These are phyloP conservation scores for Tolypocladium guangdongense DNA, from an alignment of 2,329 filamentous ascomycete genomes.

Conservation along the genomic window DNA sequence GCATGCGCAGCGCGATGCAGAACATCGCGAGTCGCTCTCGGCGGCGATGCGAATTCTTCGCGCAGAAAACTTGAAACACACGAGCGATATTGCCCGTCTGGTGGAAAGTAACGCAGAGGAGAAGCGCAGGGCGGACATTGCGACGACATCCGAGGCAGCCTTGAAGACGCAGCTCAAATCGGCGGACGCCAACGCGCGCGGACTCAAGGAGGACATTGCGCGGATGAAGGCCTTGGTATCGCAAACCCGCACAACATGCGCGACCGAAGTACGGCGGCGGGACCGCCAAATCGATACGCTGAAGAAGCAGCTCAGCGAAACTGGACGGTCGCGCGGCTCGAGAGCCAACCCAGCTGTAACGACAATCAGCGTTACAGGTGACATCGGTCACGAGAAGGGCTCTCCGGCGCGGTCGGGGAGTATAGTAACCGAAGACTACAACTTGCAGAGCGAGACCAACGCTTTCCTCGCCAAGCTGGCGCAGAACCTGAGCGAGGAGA, in stretches of 20 bases:
- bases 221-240: constrained; percentile 69
- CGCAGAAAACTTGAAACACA: constrained; percentile 62
- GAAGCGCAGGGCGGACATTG: constrained; percentile 42
- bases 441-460: constrained; percentile 76
- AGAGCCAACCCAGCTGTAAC: constrained; percentile 43
- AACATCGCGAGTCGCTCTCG: constrained; percentile 75
- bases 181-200: constrained; percentile 62
- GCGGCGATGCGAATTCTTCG: constrained; percentile 67
- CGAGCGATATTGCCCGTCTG: constrained; percentile 53
- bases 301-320: constrained; percentile 74
- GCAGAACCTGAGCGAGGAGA: constrained; percentile 79
- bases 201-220: constrained; percentile 74
- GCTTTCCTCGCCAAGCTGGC: constrained; percentile 81
- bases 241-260: constrained; percentile 77
- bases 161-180: constrained; percentile 59
- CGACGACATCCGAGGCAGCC: constrained; percentile 60
- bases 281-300: constrained; percentile 82
- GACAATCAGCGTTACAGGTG: constrained; percentile 45
- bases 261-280: constrained; percentile 81
- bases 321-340: constrained; percentile 49
- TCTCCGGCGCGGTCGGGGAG: constrained; percentile 11
- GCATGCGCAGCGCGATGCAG: constrained; percentile 63
- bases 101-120: constrained; percentile 42
- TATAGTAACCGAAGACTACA: constrained; percentile 41
- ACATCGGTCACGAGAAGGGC: constrained; percentile 38